phyloP scores from a whole-genome alignment of 352 stramenopile genomes.

The Pythium aphanidermatum region DNA sequence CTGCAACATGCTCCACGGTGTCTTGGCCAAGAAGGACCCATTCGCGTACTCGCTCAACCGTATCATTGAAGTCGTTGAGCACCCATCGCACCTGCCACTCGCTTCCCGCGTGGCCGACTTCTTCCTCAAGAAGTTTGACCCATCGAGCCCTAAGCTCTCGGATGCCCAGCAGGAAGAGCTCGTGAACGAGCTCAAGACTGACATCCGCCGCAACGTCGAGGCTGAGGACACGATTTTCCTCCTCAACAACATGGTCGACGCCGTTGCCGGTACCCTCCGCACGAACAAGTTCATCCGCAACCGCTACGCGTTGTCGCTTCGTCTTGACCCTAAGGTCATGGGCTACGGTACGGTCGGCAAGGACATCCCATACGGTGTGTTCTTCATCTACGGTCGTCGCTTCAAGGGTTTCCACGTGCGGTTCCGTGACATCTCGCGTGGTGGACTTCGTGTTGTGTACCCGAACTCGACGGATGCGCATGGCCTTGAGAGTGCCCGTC shows the following conservation, averaged over 20 bases:
- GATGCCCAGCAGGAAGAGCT: slow-evolving; percentile 36
- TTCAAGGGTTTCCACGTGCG: slow-evolving; percentile 92
- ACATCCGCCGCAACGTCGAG: slow-evolving; percentile 73
- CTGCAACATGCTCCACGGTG: slow-evolving; percentile 92
- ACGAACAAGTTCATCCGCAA: slow-evolving; percentile 83
- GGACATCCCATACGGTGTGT: slow-evolving; percentile 93
- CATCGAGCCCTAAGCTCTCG: slow-evolving; percentile 35
- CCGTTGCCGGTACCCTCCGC: slow-evolving; percentile 62
- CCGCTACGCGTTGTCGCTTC: slow-evolving; percentile 74
- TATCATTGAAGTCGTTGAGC: slow-evolving; percentile 91
- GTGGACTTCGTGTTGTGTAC: slow-evolving; percentile 74
- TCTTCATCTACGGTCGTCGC: slow-evolving; percentile 95
- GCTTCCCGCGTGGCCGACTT: slow-evolving; percentile 93
- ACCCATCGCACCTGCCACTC: slow-evolving; percentile 86
- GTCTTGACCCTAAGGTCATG: slow-evolving; percentile 74
- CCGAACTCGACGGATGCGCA: slow-evolving; percentile 55
- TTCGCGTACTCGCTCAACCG: slow-evolving; percentile 93
- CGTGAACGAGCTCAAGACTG: slow-evolving; percentile 51
- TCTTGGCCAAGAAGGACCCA: slow-evolving; percentile 91
- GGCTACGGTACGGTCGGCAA: slow-evolving; percentile 76
- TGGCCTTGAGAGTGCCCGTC: slow-evolving; percentile 56
- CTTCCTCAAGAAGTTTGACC: slow-evolving; percentile 89
- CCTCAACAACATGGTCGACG: slow-evolving; percentile 75
- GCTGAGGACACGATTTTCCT: slow-evolving; percentile 64
- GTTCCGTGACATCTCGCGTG: slow-evolving; percentile 78